phyloP scores from a whole-genome alignment of 2,329 filamentous ascomycete genomes.

The Verticillium nubilum region DNA sequence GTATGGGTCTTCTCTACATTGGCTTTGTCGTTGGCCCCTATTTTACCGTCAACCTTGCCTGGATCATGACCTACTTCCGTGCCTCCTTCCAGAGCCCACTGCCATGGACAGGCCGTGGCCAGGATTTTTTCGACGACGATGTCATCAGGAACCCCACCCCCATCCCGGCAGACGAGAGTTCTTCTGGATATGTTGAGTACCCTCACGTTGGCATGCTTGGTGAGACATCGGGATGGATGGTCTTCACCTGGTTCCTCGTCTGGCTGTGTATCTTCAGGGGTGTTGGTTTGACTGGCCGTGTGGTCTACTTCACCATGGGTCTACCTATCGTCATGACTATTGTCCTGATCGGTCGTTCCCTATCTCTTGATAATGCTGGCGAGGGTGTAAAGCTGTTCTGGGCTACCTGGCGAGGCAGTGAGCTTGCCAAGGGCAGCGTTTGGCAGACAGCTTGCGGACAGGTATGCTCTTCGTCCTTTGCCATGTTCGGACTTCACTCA shows the following conservation, averaged over 20 bases:
- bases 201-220: conserved; percentile 40
- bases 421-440: conserved; percentile 43
- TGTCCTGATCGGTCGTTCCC: conserved; percentile 47
- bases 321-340: conserved; percentile 52
- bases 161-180: conserved; percentile 29
- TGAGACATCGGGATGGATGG: conserved; percentile 51
- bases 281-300: conserved; percentile 50
- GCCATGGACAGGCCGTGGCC: conserved; percentile 44
- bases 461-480: neutral
- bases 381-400: conserved; percentile 44
- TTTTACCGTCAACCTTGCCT: conserved; percentile 50
- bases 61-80: conserved; percentile 56
- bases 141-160: conserved; percentile 43
- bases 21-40: conserved; percentile 51
- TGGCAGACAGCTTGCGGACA: conserved; percentile 58
- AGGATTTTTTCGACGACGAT: conserved; percentile 46
- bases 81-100: conserved; percentile 49
- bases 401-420: conserved; percentile 39
- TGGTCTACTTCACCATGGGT: conserved; percentile 59
- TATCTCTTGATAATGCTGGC: conserved; percentile 48
- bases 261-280: conserved; percentile 56
- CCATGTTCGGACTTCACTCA: neutral
- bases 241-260: conserved; percentile 54
- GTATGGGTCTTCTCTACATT: conserved; percentile 45
- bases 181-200: conserved; percentile 40